A percentile compares a stretch with the other conserved stretches of the same genome.
Evolutionary conservation across 305 asterid genomes (phyloP).

Genomic region (Caryopteris hybrid): DNA sequence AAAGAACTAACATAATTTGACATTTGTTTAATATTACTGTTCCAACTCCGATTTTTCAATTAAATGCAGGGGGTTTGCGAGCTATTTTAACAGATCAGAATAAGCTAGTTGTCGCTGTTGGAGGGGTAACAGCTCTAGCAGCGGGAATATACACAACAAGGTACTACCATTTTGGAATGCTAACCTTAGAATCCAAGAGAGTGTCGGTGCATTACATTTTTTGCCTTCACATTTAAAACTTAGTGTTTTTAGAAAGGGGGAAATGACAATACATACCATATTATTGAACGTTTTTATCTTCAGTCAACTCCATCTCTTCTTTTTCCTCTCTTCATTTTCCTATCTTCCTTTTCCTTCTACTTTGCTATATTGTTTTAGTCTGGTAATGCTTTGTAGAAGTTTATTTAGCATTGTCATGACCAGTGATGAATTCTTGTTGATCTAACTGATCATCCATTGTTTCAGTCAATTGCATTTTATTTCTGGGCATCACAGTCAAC

Average conservation of each 20-base stretch:
- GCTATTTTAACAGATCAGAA: conserved; percentile 87
- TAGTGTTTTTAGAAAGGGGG: not conserved
- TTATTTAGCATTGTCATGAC: not conserved
- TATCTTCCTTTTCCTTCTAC: not conserved
- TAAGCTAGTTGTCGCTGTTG: conserved; percentile 90
- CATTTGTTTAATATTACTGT: not conserved
- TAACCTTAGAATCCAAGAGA: too few species aligned
- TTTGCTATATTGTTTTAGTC: not conserved
- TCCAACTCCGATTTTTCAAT: conserved; percentile 10
- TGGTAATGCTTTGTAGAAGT: not conserved
- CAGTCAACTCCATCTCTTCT: not conserved
- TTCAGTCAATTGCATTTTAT: not conserved
- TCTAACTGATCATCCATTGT: not conserved
- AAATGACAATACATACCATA: not conserved
- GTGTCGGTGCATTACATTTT: not conserved
- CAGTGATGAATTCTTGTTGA: not conserved
- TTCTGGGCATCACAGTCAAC: not conserved
- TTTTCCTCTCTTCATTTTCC: not conserved
- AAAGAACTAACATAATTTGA: not conserved
- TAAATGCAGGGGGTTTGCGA: conserved; percentile 67
- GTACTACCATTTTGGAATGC: conserved; percentile 29
- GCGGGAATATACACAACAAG: conserved; percentile 94
- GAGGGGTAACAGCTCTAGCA: conserved; percentile 92
- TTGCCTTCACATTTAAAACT: not conserved
- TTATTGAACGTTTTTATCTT: not conserved